A percentile compares a stretch with the other conserved stretches of the same genome.
Conservation (phyloP, 208 protist genomes). For the Porcisia deanei region DNA sequence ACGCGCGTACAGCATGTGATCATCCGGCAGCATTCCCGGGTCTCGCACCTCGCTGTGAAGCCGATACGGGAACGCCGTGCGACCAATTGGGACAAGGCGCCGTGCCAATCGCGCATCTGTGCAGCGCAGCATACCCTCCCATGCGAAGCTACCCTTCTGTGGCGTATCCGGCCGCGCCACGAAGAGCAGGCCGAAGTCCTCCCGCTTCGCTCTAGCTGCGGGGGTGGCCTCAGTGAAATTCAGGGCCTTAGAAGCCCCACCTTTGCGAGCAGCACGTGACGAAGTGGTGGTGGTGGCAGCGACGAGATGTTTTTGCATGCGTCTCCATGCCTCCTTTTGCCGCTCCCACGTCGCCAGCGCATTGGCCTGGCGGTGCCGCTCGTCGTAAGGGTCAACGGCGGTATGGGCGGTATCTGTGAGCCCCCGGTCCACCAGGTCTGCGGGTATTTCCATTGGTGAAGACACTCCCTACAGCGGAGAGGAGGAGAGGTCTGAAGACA, state of each 20-base stretch:
- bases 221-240: slow-evolving; percentile 49
- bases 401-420: neutral
- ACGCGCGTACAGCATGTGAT: slow-evolving; percentile 53
- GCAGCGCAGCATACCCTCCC: slow-evolving; percentile 65
- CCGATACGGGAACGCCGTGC: slow-evolving; percentile 64
- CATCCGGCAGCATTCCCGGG: slow-evolving; percentile 29
- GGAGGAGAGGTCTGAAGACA: neutral
- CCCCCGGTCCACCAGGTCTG: neutral
- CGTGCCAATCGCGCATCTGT: slow-evolving; percentile 28
- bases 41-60: slow-evolving; percentile 63
- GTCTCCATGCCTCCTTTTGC: slow-evolving; percentile 66
- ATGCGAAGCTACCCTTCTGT: slow-evolving; percentile 38
- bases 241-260: slow-evolving; percentile 7
- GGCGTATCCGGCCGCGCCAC: slow-evolving; percentile 29
- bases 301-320: slow-evolving; percentile 30
- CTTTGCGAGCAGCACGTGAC: neutral
- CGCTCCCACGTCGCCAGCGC: slow-evolving; percentile 65
- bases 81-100: slow-evolving; percentile 69
- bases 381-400: slow-evolving; percentile 38
- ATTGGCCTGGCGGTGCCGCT: slow-evolving; percentile 64
- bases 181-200: slow-evolving; percentile 62
- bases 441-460: slow-evolving; percentile 3
- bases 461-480: neutral
- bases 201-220: slow-evolving; percentile 39
- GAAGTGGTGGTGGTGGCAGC: slow-evolving; percentile 6